phyloP scores from a whole-genome alignment of 1,139 yeast genomes.

The Suhomyces atakaporum region DNA sequence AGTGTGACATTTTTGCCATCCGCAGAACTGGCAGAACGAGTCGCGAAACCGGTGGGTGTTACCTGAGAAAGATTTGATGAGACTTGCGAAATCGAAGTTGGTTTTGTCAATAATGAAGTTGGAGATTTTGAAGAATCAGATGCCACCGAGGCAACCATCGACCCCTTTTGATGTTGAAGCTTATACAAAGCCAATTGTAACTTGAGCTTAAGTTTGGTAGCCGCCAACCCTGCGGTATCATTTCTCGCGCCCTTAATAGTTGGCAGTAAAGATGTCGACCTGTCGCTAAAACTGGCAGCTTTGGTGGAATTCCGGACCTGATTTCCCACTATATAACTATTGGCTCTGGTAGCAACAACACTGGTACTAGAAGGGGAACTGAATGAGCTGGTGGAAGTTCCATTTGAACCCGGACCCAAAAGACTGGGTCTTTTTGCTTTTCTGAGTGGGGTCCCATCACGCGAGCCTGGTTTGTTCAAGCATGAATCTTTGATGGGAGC shows the following conservation, averaged over 20 bases:
- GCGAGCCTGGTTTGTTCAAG: slow-evolving; percentile 26
- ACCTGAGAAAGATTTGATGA: neutral
- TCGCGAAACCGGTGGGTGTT: slow-evolving; percentile 3
- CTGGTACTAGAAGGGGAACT: slow-evolving; percentile 5
- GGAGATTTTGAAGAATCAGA: no score
- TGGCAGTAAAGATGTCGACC: slow-evolving; percentile 9
- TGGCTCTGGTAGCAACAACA: slow-evolving; percentile 5
- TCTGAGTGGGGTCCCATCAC: slow-evolving; percentile 15
- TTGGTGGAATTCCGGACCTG: slow-evolving; percentile 14
- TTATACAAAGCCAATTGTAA: slow-evolving; percentile 79
- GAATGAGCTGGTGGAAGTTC: slow-evolving; percentile 6
- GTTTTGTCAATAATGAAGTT: no score
- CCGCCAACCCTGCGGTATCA: slow-evolving; percentile 37
- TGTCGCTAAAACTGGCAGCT: slow-evolving; percentile 29
- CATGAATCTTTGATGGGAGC: slow-evolving; percentile 38
- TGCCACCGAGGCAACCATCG: no score
- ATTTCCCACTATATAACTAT: slow-evolving; percentile 9
- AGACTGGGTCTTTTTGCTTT: slow-evolving; percentile 14
- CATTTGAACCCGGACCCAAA: slow-evolving; percentile 4
- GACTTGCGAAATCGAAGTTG: neutral
- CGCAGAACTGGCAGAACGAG: no score
- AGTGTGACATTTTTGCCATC: no score
- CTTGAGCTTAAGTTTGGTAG: slow-evolving; percentile 67
- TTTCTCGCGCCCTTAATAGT: slow-evolving; percentile 10
- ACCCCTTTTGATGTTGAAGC: slow-evolving; percentile 33